These are phyloP conservation scores for Penicillium argentinense DNA, from an alignment of 495 filamentous ascomycete genomes.

Conservation along the genomic window DNA sequence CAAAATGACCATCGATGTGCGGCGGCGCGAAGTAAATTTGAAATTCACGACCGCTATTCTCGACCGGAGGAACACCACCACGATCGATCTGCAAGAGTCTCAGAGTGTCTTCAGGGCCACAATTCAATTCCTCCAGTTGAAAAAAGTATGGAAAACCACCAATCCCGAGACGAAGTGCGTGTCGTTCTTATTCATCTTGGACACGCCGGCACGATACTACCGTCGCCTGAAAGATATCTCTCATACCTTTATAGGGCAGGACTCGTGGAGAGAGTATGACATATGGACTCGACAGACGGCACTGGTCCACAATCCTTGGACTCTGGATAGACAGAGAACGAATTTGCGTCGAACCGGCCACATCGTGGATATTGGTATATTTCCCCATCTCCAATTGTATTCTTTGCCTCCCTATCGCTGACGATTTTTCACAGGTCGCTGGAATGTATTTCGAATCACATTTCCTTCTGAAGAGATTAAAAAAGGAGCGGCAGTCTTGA, in stretches of 20 bases:
- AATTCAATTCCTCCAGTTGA: constrained; percentile 64
- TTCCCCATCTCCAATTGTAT: not conserved
- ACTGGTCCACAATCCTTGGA: constrained; percentile 52
- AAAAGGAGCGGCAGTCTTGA: constrained; percentile 39
- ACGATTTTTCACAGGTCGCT: constrained; percentile 25
- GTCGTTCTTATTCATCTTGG: constrained; percentile 55
- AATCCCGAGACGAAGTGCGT: constrained; percentile 38
- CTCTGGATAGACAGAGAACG: constrained; percentile 40
- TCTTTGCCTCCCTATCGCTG: not conserved
- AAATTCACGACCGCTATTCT: constrained; percentile 21
- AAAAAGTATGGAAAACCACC: constrained; percentile 49
- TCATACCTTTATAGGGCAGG: constrained; percentile 35
- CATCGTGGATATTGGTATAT: constrained; percentile 74
- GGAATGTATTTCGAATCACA: constrained; percentile 43
- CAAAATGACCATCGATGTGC: constrained; percentile 28
- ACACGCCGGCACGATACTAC: constrained; percentile 65
- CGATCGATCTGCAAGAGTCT: not conserved
- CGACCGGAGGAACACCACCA: not conserved
- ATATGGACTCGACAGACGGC: constrained; percentile 76
- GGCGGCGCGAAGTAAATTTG: constrained; percentile 22
- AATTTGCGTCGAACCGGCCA: constrained; percentile 55
- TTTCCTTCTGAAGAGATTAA: constrained; percentile 18
- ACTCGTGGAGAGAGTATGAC: constrained; percentile 64
- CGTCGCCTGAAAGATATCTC: constrained; percentile 47
- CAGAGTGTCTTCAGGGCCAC: constrained; percentile 47